phyloP scores from a whole-genome alignment of 2,329 filamentous ascomycete genomes.

The Hansfordia pulvinata region DNA sequence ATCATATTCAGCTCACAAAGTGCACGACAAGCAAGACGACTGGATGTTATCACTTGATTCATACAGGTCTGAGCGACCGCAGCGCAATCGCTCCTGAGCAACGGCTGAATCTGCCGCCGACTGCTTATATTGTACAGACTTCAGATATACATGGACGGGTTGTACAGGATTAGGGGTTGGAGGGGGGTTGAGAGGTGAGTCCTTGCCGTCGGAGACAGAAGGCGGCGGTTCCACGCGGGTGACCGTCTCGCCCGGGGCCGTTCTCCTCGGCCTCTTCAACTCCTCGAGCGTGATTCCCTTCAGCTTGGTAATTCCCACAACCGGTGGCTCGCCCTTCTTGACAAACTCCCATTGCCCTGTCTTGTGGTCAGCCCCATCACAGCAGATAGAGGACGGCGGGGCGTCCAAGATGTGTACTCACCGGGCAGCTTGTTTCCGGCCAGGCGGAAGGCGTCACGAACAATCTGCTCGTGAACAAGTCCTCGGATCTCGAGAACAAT shows the following conservation, averaged over 20 bases:
- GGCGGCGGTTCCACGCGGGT: constrained; percentile 7
- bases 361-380: too few species aligned
- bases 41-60: too few species aligned
- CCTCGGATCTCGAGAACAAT: constrained; percentile 89
- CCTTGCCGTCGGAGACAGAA: constrained; percentile 5
- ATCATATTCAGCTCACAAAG: not conserved
- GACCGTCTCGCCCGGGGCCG: constrained; percentile 33
- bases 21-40: not conserved
- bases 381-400: too few species aligned
- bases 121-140: not conserved
- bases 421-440: constrained; percentile 92
- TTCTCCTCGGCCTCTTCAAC: constrained; percentile 65
- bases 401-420: too few species aligned
- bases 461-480: constrained; percentile 86
- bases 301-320: constrained; percentile 88
- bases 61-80: not conserved
- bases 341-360: constrained; percentile 82
- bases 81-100: not conserved
- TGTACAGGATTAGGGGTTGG: constrained; percentile 3
- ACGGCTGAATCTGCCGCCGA: not conserved
- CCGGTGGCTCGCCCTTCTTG: constrained; percentile 75
- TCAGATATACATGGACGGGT: not conserved
- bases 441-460: constrained; percentile 81
- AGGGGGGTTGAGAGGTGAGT: constrained; percentile 10
- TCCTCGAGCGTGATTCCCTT: constrained; percentile 72